Evolutionary conservation across 2,329 filamentous ascomycete genomes (phyloP).

Genomic region (Thelonectria discophora): DNA sequence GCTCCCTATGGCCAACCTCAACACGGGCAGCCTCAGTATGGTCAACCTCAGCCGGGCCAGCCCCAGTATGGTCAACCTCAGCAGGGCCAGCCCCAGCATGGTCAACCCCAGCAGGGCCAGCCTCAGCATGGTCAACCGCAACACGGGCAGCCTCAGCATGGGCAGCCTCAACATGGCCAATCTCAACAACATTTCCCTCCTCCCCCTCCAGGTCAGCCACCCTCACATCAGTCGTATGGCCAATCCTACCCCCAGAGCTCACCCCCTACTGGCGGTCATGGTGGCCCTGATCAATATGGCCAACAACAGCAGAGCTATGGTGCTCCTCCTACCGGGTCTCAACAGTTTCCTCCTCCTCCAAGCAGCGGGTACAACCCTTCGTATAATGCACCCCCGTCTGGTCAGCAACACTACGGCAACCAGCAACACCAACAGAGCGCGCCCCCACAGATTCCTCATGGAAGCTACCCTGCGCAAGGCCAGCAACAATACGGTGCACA

Average conservation of each 20-base stretch:
- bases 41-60: slow-evolving; percentile 27
- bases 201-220: slow-evolving; percentile 33
- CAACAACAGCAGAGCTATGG: slow-evolving; percentile 37
- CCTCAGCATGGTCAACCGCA: slow-evolving; percentile 22
- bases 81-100: slow-evolving; percentile 16
- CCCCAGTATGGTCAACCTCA: slow-evolving; percentile 35
- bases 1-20: slow-evolving; percentile 23
- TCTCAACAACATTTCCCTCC: slow-evolving; percentile 29
- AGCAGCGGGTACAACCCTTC: slow-evolving; percentile 43
- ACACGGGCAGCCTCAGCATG: slow-evolving; percentile 26
- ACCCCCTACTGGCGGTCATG: slow-evolving; percentile 33
- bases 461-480: slow-evolving; percentile 44
- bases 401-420: slow-evolving; percentile 44
- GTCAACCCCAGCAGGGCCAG: slow-evolving; percentile 23
- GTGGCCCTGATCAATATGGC: slow-evolving; percentile 36
- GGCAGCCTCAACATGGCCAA: slow-evolving; percentile 27
- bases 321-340: slow-evolving; percentile 33
- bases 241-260: slow-evolving; percentile 35
- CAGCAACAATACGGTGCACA: slow-evolving; percentile 38
- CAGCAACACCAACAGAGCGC: slow-evolving; percentile 41
- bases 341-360: slow-evolving; percentile 39
- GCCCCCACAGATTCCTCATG: slow-evolving; percentile 41
- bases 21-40: slow-evolving; percentile 26
- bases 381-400: slow-evolving; percentile 40
- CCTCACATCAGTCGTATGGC: slow-evolving; percentile 35